Conservation (phyloP, 768 basidiomycete genomes). For the Psilocybe cyanescens region DNA sequence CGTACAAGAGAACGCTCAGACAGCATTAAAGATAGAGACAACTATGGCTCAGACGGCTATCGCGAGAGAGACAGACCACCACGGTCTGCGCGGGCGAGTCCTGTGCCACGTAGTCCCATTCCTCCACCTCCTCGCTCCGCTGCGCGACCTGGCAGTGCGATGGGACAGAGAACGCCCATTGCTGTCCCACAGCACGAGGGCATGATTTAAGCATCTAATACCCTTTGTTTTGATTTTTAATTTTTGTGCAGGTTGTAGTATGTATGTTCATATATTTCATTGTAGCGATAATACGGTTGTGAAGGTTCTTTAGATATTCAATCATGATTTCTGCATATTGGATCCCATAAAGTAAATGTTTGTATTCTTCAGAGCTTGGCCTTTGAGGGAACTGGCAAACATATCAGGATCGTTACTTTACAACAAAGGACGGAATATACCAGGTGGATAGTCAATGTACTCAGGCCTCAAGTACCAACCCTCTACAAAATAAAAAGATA, state of each 20-base stretch:
- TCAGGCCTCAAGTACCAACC: constrained; percentile 48
- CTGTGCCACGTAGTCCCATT: constrained; percentile 43
- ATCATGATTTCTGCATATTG: background rate
- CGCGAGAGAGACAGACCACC: constrained; percentile 34
- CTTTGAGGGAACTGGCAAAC: constrained; percentile 5
- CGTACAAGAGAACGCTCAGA: constrained; percentile 27
- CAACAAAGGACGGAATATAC: constrained; percentile 26
- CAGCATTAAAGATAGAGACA: constrained; percentile 24
- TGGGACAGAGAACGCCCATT: constrained; percentile 50
- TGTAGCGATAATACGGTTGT: constrained; percentile 11
- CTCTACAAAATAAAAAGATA: constrained; percentile 28
- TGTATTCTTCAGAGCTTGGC: background rate
- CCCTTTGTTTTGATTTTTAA: background rate
- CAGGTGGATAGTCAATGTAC: constrained; percentile 49
- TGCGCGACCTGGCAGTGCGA: constrained; percentile 64
- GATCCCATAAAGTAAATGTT: background rate
- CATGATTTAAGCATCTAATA: constrained; percentile 53
- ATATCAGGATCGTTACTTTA: background rate
- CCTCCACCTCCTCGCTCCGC: constrained; percentile 61
- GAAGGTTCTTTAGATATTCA: background rate
- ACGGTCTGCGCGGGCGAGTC: constrained; percentile 39
- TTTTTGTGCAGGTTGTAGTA: background rate
- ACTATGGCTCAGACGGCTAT: constrained; percentile 19
- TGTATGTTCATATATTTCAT: constrained; percentile 15
- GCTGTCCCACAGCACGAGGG: constrained; percentile 61